A percentile compares a stretch with the other conserved stretches of the same genome.
Evolutionary conservation across 495 filamentous ascomycete species (phyloP).

Genomic region (Peziza echinospora): DNA sequence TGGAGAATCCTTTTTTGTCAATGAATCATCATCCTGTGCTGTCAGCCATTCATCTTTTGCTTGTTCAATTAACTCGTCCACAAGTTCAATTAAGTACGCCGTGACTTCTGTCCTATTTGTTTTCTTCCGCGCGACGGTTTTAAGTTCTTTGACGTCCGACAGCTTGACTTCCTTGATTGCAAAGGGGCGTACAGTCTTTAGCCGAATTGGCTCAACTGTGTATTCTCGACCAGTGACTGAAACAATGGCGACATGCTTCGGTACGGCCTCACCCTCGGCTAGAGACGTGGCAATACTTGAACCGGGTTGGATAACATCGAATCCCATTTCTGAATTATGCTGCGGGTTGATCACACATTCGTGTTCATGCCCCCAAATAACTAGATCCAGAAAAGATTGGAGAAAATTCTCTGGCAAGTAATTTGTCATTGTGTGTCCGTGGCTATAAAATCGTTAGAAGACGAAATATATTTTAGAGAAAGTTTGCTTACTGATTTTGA

Average conservation of each 20-base stretch:
- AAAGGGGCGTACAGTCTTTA: conserved; percentile 83
- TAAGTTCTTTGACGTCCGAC: conserved; percentile 50
- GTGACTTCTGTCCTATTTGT: conserved; percentile 68
- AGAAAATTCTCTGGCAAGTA: conserved; percentile 91
- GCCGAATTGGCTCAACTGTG: conserved; percentile 51
- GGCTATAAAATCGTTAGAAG: conserved; percentile 19
- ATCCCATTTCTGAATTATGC: conserved; percentile 64
- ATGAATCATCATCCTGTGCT: conserved; percentile 36
- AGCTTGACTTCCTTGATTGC: conserved; percentile 66
- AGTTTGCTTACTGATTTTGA: conserved; percentile 52
- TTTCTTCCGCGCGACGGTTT: conserved; percentile 52
- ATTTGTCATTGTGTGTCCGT: conserved; percentile 68
- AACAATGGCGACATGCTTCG: conserved; percentile 76
- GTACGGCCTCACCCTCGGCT: conserved; percentile 67
- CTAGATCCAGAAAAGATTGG: conserved; percentile 72
- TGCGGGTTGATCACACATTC: conserved; percentile 77
- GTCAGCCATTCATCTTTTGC: conserved; percentile 62
- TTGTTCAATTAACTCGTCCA: conserved; percentile 69
- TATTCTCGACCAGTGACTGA: conserved; percentile 69
- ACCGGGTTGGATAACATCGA: conserved; percentile 92
- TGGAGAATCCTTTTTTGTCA: conserved; percentile 40
- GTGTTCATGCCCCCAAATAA: conserved; percentile 96
- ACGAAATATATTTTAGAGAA: too few relatives aligned
- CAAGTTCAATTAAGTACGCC: conserved; percentile 46
- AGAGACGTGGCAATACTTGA: conserved; percentile 91